Conservation (phyloP, 1,284 basidiomycete genomes). For the Psilocybe mexicana region DNA sequence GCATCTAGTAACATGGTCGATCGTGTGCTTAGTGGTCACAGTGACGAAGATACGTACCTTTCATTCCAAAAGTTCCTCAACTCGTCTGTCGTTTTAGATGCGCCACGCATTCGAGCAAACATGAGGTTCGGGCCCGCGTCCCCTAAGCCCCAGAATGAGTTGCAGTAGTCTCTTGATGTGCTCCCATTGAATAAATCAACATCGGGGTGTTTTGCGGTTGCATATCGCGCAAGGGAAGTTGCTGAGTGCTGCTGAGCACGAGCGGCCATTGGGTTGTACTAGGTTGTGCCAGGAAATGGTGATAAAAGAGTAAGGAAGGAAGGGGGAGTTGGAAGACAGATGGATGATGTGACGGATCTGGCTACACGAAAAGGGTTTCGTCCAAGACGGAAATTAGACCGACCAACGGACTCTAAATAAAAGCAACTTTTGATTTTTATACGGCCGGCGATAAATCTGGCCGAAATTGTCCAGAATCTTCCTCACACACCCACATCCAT, state of each 20-base stretch:
- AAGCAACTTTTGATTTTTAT: constrained; percentile 6
- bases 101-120: constrained; percentile 84
- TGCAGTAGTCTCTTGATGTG: constrained; percentile 77
- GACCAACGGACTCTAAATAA: background rate
- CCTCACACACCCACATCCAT: background rate
- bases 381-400: constrained; percentile 3
- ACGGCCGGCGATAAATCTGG: constrained; percentile 6
- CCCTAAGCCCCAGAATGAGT: constrained; percentile 92
- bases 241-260: constrained; percentile 60
- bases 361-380: background rate
- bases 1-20: constrained; percentile 46
- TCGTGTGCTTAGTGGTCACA: constrained; percentile 9
- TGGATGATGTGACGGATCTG: constrained; percentile 18
- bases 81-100: constrained; percentile 86
- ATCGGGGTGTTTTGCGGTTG: constrained; percentile 51
- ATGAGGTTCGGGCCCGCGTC: constrained; percentile 91
- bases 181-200: constrained; percentile 44
- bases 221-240: constrained; percentile 66
- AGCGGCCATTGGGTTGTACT: constrained; percentile 43
- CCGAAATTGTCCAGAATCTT: constrained; percentile 10
- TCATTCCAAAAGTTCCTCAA: constrained; percentile 88
- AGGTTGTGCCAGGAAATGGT: constrained; percentile 1
- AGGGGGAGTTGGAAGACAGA: constrained; percentile 14
- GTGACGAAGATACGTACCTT: constrained; percentile 50
- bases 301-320: constrained; percentile 6